phyloP scores from a whole-genome alignment of 345 rosid species.

The Aurinia saxatilis region DNA sequence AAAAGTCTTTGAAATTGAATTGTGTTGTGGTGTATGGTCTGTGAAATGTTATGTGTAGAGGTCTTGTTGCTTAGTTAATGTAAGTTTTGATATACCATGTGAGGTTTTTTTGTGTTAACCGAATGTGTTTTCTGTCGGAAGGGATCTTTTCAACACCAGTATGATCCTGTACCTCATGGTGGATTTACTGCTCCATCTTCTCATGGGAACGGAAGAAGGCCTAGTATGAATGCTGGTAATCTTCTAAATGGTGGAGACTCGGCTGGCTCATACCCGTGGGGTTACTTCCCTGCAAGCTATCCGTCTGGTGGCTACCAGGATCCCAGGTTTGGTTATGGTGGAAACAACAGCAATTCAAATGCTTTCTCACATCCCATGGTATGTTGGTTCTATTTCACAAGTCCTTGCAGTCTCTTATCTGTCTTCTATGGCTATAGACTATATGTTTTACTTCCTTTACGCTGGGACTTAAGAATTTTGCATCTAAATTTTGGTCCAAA shows the following conservation, averaged over 20 bases:
- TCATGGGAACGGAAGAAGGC: slow-evolving; percentile 22
- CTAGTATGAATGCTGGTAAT: slow-evolving; percentile 11
- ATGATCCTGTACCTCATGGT: slow-evolving; percentile 42
- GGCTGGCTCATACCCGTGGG: slow-evolving; percentile 35
- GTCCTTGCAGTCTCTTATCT: neutral
- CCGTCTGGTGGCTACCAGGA: slow-evolving; percentile 32
- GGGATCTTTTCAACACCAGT: slow-evolving; percentile 36
- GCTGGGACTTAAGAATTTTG: neutral
- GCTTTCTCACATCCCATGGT: slow-evolving; percentile 39
- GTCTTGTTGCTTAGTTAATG: neutral
- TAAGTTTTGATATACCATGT: neutral
- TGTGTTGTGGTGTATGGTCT: neutral
- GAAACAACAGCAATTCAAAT: slow-evolving; percentile 31
- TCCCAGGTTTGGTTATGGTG: slow-evolving; percentile 44
- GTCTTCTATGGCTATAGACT: neutral
- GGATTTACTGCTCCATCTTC: slow-evolving; percentile 33
- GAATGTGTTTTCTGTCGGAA: slow-evolving; percentile 32
- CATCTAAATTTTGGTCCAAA: neutral
- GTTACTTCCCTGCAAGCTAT: slow-evolving; percentile 29
- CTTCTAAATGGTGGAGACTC: slow-evolving; percentile 29
- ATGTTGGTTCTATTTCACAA: slow-evolving; percentile 15
- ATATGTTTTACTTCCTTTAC: neutral
- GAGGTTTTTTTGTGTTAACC: slow-evolving; percentile 18
- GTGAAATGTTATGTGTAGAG: neutral
- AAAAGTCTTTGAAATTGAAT: neutral